Evolutionary conservation across 2,329 filamentous ascomycete genomes (phyloP).

Genomic region (Colletotrichum lupini): DNA sequence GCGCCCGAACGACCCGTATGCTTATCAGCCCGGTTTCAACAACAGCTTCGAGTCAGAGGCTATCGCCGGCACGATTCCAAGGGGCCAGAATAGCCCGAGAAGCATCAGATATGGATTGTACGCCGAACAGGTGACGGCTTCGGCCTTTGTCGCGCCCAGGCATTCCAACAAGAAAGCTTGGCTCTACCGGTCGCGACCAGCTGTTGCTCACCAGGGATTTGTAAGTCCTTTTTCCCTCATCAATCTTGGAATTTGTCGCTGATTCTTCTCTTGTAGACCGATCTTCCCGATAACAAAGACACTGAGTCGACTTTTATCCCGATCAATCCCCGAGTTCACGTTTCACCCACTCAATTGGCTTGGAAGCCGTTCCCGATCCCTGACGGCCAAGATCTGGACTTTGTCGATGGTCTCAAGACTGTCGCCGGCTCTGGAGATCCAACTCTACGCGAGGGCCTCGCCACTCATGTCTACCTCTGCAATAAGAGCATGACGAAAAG

Average conservation of each 20-base stretch:
- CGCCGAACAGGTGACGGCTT: conserved; percentile 56
- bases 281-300: conserved; percentile 41
- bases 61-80: conserved; percentile 56
- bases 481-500: conserved; percentile 58
- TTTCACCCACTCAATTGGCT: conserved; percentile 56
- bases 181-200: conserved; percentile 43
- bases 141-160: conserved; percentile 44
- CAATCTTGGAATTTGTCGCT: neutral
- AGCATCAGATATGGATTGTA: conserved; percentile 51
- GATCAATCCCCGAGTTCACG: conserved; percentile 55
- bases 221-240: neutral
- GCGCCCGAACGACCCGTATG: conserved; percentile 53
- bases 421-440: conserved; percentile 62
- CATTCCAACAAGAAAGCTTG: conserved; percentile 46
- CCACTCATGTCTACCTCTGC: conserved; percentile 59
- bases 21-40: conserved; percentile 67
- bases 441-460: conserved; percentile 59
- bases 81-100: conserved; percentile 57
- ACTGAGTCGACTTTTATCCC: conserved; percentile 55
- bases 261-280: conserved; percentile 1
- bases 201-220: conserved; percentile 44
- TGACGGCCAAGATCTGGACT: conserved; percentile 52
- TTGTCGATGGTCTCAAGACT: conserved; percentile 59
- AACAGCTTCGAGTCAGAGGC: conserved; percentile 60
- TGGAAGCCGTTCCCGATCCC: conserved; percentile 52